A percentile compares a stretch with the other conserved stretches of the same genome.
Conservation (phyloP, 163 green algal genomes). For the Chlorella variabilis region DNA sequence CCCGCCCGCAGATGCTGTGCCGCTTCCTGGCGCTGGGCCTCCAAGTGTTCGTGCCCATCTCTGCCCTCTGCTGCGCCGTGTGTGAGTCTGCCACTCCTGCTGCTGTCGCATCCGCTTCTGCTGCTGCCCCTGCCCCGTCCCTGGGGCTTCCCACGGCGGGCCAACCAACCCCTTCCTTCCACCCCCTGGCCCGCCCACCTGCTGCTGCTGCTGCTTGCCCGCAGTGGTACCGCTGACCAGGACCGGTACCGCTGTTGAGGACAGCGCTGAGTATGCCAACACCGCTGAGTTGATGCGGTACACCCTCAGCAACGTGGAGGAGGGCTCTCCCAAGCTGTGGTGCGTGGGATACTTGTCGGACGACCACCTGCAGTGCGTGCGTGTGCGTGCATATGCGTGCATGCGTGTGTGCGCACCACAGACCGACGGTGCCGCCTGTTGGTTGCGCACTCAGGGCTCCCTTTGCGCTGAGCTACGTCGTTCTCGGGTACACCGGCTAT, state of each 20-base stretch:
- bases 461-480: slow-evolving; percentile 14
- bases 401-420: too few relatives aligned
- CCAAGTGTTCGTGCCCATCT: slow-evolving; percentile 1
- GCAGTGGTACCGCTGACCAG: slow-evolving; percentile 23
- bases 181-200: too few relatives aligned
- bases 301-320: slow-evolving; percentile 10
- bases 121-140: too few relatives aligned
- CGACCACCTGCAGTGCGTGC: too few relatives aligned
- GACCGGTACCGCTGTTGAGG: neutral
- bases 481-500: neutral
- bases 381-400: neutral
- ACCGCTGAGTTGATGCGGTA: neutral
- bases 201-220: neutral
- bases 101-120: too few relatives aligned
- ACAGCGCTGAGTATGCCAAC: neutral
- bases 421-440: too few relatives aligned
- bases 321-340: slow-evolving; percentile 22
- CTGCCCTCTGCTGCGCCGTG: slow-evolving; percentile 5
- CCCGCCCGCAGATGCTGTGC: neutral
- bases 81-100: neutral
- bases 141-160: too few relatives aligned
- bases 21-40: slow-evolving; percentile 11
- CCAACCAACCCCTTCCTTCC: too few relatives aligned
- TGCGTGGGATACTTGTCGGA: neutral
- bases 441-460: neutral